Base-by-base conservation (phyloP, 257 asterid genomes). In the Solanum gandarillasii region DNA sequence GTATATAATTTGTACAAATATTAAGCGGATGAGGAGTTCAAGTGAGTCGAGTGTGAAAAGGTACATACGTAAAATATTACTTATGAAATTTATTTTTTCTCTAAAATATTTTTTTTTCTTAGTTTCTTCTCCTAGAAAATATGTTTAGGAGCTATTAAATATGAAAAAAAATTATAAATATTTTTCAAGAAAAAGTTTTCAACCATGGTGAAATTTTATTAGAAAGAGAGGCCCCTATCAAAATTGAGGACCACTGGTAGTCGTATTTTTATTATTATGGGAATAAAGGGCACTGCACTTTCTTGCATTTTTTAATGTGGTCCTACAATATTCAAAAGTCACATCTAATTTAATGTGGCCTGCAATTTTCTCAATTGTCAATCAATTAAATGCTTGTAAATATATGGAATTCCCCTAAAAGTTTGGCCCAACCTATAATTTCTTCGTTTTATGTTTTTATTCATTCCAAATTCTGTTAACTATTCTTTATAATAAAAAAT, bases 231-330 rank as follows among this genome's bases (percentile, higher is more conserved):
- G 25, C 38, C 9, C 12, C 36, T 16, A 48, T 43, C 38, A 2
- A 7, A 43, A 79, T 27, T 79, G 39, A 79, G 89, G 92, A 86
- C 90, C 88, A 81, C 88, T 43, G 36, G 9, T 29, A 9, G 76
- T 90, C 38, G 18, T 36, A 74, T 74, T 74, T 20, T 35, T 82
- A 70, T 72, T 90, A 87, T 72, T 90, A 87, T 48, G 84, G 48
- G 91, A 87, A 90, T 88, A 92, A 92, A 83, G 90, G 88, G 87
- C 88, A 88, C 91, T 89, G 89, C 91, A 86, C 91, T 90, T 89
- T 85, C 88, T 87, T 58, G 76, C 88, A 65, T 58, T 72, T 67
- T 78, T 88, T 38, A 79, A 85, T 3, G 87, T 67, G 82, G 87
- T 85, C 87, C 87, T 48, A 85, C 60, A 48, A 82, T 34, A 82